phyloP scores from a whole-genome alignment of 495 filamentous ascomycete genomes.

The Patellaria atrata region DNA sequence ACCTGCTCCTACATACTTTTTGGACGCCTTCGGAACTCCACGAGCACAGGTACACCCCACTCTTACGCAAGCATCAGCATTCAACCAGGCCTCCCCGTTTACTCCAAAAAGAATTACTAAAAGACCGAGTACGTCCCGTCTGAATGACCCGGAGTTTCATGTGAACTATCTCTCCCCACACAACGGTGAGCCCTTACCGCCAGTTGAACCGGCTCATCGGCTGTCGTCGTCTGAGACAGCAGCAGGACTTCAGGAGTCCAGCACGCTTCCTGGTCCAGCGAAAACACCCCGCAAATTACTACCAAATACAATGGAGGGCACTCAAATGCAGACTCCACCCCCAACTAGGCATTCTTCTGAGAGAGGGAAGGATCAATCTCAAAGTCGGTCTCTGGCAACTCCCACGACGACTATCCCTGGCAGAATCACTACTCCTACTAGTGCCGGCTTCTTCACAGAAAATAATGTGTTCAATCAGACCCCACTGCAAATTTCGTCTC shows the following conservation, averaged over 20 bases:
- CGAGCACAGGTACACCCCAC: conserved; percentile 24
- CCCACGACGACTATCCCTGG: conserved; percentile 25
- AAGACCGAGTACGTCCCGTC: conserved; percentile 10
- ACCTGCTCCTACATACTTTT: conserved; percentile 23
- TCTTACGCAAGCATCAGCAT: conserved; percentile 22
- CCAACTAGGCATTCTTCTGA: conserved; percentile 43
- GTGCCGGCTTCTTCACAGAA: conserved; percentile 29
- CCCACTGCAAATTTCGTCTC: conserved; percentile 34
- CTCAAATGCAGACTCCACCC: conserved; percentile 53
- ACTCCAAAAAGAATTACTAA: conserved; percentile 19
- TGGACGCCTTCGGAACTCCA: conserved; percentile 29
- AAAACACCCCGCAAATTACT: conserved; percentile 25
- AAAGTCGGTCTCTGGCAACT: conserved; percentile 22
- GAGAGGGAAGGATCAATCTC: conserved; percentile 25
- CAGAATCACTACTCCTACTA: conserved; percentile 33
- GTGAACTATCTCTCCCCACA: conserved; percentile 43
- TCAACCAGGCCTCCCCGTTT: conserved; percentile 17
- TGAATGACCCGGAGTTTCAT: conserved; percentile 30
- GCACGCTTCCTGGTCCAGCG: conserved; percentile 13
- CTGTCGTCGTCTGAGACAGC: conserved; percentile 40
- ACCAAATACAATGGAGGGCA: conserved; percentile 29
- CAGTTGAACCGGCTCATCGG: conserved; percentile 42
- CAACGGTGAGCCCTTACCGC: conserved; percentile 36
- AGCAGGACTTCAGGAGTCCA: conserved; percentile 29
- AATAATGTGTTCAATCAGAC: conserved; percentile 15